phyloP scores from a whole-genome alignment of 2,329 filamentous ascomycete species.

The Mariannaea elegans region DNA sequence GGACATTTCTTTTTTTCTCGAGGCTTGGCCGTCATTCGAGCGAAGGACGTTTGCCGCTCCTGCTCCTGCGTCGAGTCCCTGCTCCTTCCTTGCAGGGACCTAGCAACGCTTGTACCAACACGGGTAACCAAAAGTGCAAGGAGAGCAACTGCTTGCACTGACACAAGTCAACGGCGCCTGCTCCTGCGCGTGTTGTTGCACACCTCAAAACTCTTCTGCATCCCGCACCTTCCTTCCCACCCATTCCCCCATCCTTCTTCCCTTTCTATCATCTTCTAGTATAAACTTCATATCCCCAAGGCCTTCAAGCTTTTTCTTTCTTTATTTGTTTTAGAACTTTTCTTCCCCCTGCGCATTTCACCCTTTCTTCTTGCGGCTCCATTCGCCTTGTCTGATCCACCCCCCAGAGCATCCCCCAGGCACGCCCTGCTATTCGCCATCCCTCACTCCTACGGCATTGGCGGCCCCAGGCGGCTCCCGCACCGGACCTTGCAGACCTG shows the following conservation, averaged over 20 bases:
- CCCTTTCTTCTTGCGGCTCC: constrained; percentile 1
- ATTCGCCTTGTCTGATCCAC: constrained; percentile 18
- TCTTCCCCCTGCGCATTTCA: background rate
- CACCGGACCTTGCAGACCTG: constrained; percentile 35
- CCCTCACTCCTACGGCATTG: constrained; percentile 20
- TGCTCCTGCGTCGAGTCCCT: background rate
- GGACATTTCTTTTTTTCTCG: background rate
- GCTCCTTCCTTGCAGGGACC: constrained; percentile 3
- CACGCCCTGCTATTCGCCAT: constrained; percentile 35
- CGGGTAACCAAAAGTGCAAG: constrained; percentile 6
- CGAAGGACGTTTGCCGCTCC: background rate
- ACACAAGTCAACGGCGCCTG: background rate
- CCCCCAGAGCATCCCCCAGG: constrained; percentile 21
- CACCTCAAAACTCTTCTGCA: constrained; percentile 10
- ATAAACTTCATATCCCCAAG: background rate
- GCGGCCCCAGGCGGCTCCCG: constrained; percentile 34
- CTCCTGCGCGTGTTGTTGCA: background rate
- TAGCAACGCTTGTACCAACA: constrained; percentile 6
- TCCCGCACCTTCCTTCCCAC: constrained; percentile 1
- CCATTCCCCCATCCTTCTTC: background rate
- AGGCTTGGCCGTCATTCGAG: background rate
- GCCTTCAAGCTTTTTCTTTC: constrained; percentile 3
- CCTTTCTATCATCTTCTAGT: background rate
- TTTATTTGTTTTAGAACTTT: background rate
- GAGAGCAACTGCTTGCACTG: constrained; percentile 1